These are phyloP conservation scores for Suillus ampliporus DNA, from an alignment of 768 basidiomycete genomes.

Conservation along the genomic window DNA sequence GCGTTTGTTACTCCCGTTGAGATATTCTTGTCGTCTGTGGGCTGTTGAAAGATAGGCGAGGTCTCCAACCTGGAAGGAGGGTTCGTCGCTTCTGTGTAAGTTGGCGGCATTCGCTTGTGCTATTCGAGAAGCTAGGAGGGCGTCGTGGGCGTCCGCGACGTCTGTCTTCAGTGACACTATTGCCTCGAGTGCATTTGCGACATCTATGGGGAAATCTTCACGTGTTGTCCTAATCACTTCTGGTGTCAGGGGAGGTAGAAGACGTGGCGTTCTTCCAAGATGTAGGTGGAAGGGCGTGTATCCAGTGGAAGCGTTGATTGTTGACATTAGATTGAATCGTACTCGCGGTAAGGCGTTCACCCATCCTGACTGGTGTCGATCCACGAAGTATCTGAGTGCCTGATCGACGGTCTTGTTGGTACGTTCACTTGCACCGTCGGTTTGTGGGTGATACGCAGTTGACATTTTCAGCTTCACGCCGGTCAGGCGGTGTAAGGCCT, in stretches of 20 bases:
- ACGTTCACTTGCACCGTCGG: slow-evolving; percentile 21
- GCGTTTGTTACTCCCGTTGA: slow-evolving; percentile 23
- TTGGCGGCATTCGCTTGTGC: slow-evolving; percentile 24
- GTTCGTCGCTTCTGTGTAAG: too few species aligned
- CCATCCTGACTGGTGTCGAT: slow-evolving; percentile 38
- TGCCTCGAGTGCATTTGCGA: too few species aligned
- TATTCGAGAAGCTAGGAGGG: too few species aligned
- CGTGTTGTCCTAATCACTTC: too few species aligned
- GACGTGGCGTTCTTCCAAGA: slow-evolving; percentile 1
- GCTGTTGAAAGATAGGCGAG: slow-evolving; percentile 42
- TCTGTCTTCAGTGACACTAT: too few species aligned
- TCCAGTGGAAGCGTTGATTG: slow-evolving; percentile 36
- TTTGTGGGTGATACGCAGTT: slow-evolving; percentile 39
- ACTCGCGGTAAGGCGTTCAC: slow-evolving; percentile 28
- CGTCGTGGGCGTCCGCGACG: too few species aligned
- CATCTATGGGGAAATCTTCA: too few species aligned
- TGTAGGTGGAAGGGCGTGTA: slow-evolving; percentile 24
- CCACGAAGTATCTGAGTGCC: slow-evolving; percentile 27
- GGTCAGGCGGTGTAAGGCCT: slow-evolving; percentile 18
- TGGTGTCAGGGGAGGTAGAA: background rate
- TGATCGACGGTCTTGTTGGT: slow-evolving; percentile 42
- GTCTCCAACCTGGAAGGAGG: slow-evolving; percentile 29
- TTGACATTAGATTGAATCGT: slow-evolving; percentile 42
- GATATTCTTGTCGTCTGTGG: slow-evolving; percentile 33
- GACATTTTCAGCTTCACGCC: slow-evolving; percentile 40